Conservation (phyloP, 208 protist genomes). For the Acanthamoeba healyi region DNA sequence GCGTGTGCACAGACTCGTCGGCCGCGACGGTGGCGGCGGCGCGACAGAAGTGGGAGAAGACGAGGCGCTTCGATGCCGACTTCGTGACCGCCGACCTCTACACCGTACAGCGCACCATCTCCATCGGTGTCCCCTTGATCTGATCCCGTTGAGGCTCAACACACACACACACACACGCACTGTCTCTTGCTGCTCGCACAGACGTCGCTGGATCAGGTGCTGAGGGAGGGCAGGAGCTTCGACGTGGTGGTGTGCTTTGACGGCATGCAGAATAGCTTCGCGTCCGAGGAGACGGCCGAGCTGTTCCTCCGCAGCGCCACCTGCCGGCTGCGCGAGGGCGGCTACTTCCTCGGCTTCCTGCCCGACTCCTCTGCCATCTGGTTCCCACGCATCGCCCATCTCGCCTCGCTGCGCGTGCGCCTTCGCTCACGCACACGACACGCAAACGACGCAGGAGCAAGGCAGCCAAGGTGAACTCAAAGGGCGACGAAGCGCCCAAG, state of each 20-base stretch:
- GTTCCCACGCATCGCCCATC: background rate
- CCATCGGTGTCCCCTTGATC: background rate
- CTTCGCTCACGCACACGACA: background rate
- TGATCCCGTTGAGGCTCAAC: background rate
- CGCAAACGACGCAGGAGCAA: background rate
- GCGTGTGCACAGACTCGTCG: background rate
- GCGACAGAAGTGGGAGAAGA: constrained; percentile 23
- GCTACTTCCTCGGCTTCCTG: constrained; percentile 81
- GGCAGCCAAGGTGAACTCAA: constrained; percentile 60
- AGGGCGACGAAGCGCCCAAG: constrained; percentile 47
- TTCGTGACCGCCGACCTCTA: constrained; percentile 65
- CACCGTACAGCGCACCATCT: background rate
- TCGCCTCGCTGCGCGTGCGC: too few species aligned
- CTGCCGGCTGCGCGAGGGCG: constrained; percentile 74
- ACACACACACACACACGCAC: background rate
- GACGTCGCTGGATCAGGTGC: background rate
- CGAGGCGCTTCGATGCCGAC: constrained; percentile 63
- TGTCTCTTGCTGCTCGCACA: too few species aligned
- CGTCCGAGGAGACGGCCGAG: constrained; percentile 34
- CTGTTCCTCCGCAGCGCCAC: constrained; percentile 76
- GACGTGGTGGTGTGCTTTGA: constrained; percentile 80
- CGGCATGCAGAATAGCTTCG: constrained; percentile 81
- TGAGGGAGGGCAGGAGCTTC: constrained; percentile 8
- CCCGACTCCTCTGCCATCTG: constrained; percentile 83
- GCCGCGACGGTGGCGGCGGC: background rate